phyloP scores from a whole-genome alignment of 768 basidiomycete species.

The Trametes gibbosa region DNA sequence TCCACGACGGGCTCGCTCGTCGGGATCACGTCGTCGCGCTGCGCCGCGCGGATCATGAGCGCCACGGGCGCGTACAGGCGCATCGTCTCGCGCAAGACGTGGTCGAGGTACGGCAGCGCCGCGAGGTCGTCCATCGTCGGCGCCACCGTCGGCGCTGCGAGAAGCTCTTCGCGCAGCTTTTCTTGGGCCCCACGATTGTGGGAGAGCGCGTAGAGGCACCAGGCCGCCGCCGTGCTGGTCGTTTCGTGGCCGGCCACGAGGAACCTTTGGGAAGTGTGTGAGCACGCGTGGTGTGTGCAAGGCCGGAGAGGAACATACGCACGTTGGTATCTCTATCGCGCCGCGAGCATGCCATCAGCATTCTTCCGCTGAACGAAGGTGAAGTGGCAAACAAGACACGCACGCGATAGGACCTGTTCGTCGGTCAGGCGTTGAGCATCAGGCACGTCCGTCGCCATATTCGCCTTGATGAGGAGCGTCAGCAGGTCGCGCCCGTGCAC shows the following conservation, averaged over 20 bases:
- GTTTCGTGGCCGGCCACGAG: slow-evolving; percentile 41
- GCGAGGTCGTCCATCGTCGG: slow-evolving; percentile 70
- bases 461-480: slow-evolving; percentile 58
- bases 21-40: slow-evolving; percentile 50
- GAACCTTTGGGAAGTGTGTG: slow-evolving; percentile 3
- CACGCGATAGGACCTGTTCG: slow-evolving; percentile 56
- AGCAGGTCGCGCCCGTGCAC: slow-evolving; percentile 50
- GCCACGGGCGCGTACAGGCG: slow-evolving; percentile 54
- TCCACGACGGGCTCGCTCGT: slow-evolving; percentile 32
- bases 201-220: slow-evolving; percentile 38
- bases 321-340: slow-evolving; percentile 19
- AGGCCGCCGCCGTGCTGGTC: slow-evolving; percentile 33
- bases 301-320: neutral
- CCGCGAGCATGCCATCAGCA: neutral
- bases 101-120: slow-evolving; percentile 66
- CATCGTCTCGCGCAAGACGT: slow-evolving; percentile 56
- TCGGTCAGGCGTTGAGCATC: slow-evolving; percentile 55
- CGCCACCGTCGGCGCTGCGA: slow-evolving; percentile 35
- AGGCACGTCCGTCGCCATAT: slow-evolving; percentile 57
- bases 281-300: neutral
- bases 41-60: slow-evolving; percentile 44
- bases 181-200: slow-evolving; percentile 33
- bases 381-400: slow-evolving; percentile 17
- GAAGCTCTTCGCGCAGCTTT: slow-evolving; percentile 39
- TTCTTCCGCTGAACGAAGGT: neutral